Percentiles rank a stretch among this genome's conserved stretches.
Conservation (phyloP, 257 asterid genomes). For the Solanum arcanum region DNA sequence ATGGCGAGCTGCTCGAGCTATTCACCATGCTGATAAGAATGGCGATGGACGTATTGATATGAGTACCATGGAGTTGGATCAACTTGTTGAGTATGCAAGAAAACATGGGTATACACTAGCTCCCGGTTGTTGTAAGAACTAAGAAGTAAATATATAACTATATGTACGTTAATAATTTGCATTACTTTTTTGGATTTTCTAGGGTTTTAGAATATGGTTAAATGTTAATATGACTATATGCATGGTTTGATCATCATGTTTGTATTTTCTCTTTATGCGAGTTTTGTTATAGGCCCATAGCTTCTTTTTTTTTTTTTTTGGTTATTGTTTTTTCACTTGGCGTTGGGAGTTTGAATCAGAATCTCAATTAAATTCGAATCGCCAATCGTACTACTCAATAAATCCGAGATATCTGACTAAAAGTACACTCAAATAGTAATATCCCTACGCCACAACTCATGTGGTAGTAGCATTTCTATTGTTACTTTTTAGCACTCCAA, state of each 20-base stretch:
- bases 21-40: not conserved
- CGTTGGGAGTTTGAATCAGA: too few relatives aligned
- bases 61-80: not conserved
- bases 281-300: not conserved
- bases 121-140: not conserved
- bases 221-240: not conserved
- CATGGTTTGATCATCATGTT: not conserved
- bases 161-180: not conserved
- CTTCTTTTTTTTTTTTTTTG: too few relatives aligned
- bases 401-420: too few relatives aligned
- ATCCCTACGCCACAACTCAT: too few relatives aligned
- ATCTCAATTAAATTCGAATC: too few relatives aligned
- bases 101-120: not conserved
- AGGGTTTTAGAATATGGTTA: not conserved
- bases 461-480: too few relatives aligned
- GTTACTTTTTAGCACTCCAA: too few relatives aligned
- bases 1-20: slow-evolving; percentile 5
- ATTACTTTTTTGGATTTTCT: not conserved
- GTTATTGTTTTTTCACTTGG: too few relatives aligned
- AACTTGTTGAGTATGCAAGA: not conserved
- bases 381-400: too few relatives aligned
- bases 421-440: too few relatives aligned
- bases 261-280: not conserved
- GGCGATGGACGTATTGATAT: slow-evolving; percentile 1
- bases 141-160: not conserved